Evolutionary conservation across 2,329 filamentous ascomycete species (phyloP).

Genomic region (Aureobasidium pullulans): DNA sequence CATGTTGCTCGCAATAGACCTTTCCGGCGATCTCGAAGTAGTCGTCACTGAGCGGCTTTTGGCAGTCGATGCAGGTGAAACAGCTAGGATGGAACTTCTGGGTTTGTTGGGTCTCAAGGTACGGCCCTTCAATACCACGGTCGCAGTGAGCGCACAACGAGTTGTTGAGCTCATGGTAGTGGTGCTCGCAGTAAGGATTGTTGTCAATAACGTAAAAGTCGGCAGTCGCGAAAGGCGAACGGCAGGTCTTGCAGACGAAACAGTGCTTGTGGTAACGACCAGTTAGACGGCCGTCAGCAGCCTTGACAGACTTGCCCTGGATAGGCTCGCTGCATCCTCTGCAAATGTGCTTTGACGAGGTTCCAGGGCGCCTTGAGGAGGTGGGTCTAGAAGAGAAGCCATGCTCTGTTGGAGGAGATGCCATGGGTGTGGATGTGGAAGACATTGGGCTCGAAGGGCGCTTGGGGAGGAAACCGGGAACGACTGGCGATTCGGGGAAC

Average conservation of each 20-base stretch:
- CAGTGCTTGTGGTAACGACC: slow-evolving; percentile 93
- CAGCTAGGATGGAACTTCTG: slow-evolving; percentile 83
- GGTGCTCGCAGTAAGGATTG: slow-evolving; percentile 79
- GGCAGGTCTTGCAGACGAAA: slow-evolving; percentile 84
- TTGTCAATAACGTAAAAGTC: slow-evolving; percentile 91
- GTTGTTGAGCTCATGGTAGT: slow-evolving; percentile 87
- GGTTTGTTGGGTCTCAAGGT: slow-evolving; percentile 70
- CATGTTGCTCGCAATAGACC: slow-evolving; percentile 83
- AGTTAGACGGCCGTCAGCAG: slow-evolving; percentile 82
- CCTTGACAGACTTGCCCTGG: slow-evolving; percentile 85
- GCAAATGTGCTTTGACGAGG: slow-evolving; percentile 49
- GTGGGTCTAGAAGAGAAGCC: background rate
- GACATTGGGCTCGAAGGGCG: background rate
- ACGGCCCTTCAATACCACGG: slow-evolving; percentile 85
- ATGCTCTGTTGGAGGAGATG: slow-evolving; percentile 1
- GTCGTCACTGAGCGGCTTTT: slow-evolving; percentile 65
- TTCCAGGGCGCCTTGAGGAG: slow-evolving; percentile 2
- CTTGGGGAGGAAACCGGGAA: slow-evolving; percentile 21
- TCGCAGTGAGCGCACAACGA: slow-evolving; percentile 76
- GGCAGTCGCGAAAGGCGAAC: slow-evolving; percentile 70
- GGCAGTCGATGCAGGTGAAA: slow-evolving; percentile 77
- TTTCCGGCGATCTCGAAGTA: slow-evolving; percentile 83
- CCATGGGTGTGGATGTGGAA: background rate
- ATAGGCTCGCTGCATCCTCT: slow-evolving; percentile 74
- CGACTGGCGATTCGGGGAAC: slow-evolving; percentile 26